Conservation (phyloP, 176 grass and related monocot genomes). For the Otatea glauca region DNA sequence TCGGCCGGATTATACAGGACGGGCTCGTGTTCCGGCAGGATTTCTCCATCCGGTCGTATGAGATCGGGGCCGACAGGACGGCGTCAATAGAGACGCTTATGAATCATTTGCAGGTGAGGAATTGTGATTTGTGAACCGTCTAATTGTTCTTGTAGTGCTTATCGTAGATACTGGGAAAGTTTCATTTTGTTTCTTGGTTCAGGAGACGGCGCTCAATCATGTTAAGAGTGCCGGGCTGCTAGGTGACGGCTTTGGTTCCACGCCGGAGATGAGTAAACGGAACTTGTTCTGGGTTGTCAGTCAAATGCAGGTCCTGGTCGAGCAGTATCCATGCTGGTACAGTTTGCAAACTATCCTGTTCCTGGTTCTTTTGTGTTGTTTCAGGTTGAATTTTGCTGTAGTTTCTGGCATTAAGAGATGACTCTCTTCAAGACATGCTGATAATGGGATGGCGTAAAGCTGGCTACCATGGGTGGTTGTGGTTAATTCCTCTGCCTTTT, state of each 20-base stretch:
- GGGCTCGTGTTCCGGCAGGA: conserved; percentile 72
- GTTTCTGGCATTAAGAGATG: background rate
- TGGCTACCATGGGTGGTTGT: background rate
- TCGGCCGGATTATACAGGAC: conserved; percentile 54
- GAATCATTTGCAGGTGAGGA: conserved; percentile 74
- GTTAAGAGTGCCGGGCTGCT: conserved; percentile 66
- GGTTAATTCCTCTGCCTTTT: background rate
- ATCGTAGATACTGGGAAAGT: background rate
- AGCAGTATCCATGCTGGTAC: conserved; percentile 79
- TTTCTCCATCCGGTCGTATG: conserved; percentile 75
- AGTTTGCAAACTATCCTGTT: background rate
- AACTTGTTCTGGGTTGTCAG: conserved; percentile 83
- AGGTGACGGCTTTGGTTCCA: conserved; percentile 75
- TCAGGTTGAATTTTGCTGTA: background rate
- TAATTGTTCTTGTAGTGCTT: background rate
- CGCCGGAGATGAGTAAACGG: conserved; percentile 74
- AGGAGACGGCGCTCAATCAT: conserved; percentile 68
- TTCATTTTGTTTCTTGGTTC: background rate
- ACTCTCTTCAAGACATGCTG: background rate
- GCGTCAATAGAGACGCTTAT: conserved; percentile 77
- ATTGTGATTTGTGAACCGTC: background rate
- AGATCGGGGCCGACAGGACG: conserved; percentile 67
- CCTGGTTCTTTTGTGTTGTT: background rate
- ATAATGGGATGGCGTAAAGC: background rate
- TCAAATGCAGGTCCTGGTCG: conserved; percentile 66